phyloP scores from a whole-genome alignment of 148 eudicot genomes.

The Amaranthus hypochondriacus region DNA sequence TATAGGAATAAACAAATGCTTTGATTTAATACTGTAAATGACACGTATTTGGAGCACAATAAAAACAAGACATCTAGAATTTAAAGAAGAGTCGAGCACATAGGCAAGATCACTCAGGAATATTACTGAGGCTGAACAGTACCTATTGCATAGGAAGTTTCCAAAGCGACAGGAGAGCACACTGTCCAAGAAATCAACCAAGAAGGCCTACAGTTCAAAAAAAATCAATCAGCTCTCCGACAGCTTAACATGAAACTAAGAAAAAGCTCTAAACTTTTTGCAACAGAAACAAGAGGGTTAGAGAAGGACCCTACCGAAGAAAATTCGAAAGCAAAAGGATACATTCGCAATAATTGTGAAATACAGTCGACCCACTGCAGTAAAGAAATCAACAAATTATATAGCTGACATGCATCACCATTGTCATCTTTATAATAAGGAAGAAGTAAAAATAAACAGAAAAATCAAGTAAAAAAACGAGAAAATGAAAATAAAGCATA shows the following conservation, averaged over 20 bases:
- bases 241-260: neutral
- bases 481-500: neutral
- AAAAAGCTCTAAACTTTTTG: neutral
- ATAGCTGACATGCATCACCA: neutral
- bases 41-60: neutral
- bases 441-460: neutral
- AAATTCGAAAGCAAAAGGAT: slow-evolving; percentile 94
- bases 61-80: neutral
- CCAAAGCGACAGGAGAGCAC: slow-evolving; percentile 93
- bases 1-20: too few relatives aligned
- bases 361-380: slow-evolving; percentile 98
- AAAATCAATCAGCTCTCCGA: slow-evolving; percentile 4
- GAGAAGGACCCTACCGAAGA: slow-evolving; percentile 58
- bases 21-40: too few relatives aligned
- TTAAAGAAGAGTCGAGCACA: neutral
- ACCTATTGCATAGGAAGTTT: slow-evolving; percentile 98
- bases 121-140: slow-evolving; percentile 12
- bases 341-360: slow-evolving; percentile 86
- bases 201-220: slow-evolving; percentile 48
- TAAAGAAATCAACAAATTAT: slow-evolving; percentile 8
- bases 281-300: slow-evolving; percentile 2
- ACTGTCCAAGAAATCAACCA: slow-evolving; percentile 85
- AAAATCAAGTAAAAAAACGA: neutral
- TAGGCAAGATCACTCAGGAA: neutral
- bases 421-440: neutral